Conservation (phyloP, 257 asterid species). For the Anisodus tanguticus region DNA sequence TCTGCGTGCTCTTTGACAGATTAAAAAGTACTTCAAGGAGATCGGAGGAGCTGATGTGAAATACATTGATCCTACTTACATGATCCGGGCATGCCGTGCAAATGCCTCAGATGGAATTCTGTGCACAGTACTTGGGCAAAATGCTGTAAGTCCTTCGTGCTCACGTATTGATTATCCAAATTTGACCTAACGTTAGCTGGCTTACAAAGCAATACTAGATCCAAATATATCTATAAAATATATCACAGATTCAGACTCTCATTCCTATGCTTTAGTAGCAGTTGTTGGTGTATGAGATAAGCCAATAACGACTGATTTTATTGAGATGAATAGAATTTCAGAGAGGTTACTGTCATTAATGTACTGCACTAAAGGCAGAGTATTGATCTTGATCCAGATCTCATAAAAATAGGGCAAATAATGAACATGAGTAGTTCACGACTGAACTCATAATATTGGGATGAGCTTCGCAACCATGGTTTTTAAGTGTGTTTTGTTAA, state of each 20-base stretch:
- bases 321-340: no score
- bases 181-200: no score
- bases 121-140: slow-evolving; percentile 97
- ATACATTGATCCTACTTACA: slow-evolving; percentile 95
- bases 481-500: no score
- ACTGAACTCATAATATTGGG: no score
- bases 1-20: slow-evolving; percentile 46
- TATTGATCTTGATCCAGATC: no score
- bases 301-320: not conserved
- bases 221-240: not conserved
- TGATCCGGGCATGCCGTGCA: slow-evolving; percentile 99
- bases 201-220: no score
- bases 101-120: slow-evolving; percentile 96
- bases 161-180: not conserved
- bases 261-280: not conserved
- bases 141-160: slow-evolving; percentile 69
- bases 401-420: no score
- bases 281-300: not conserved
- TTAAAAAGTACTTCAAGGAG: slow-evolving; percentile 76
- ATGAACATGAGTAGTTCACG: no score
- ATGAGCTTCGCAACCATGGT: no score
- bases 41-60: slow-evolving; percentile 79
- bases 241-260: not conserved
- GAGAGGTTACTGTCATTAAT: no score
- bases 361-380: no score